Evolutionary conservation across 805 yeast genomes (phyloP), one percentile per base, ranked within the genome.

Genomic region (Candida quercuum): DNA sequence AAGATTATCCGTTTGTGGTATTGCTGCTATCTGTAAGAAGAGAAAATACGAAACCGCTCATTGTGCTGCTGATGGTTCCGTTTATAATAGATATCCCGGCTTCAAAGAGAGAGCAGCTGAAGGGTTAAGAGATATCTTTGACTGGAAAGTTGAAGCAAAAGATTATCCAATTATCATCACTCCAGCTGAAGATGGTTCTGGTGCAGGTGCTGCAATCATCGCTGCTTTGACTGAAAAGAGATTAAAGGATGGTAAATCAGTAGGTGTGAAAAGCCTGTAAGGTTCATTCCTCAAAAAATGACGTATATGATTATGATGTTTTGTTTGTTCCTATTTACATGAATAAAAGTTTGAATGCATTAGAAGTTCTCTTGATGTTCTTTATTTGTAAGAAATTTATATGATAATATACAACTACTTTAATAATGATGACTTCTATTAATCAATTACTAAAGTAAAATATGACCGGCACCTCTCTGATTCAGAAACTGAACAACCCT

Each of bases 11-110:
- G 83, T 86, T 43, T 87, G 96, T 70, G 97, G 96, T 59, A 83
- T 89, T 51, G 97, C 96, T 40, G 97, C 96, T 40, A 81, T 91
- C 56, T 82, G 91, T 62, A 74, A 80, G 60, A 88, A 88, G 79
- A 81, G 91, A 72, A 79, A 78, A 41, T 76, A 80, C 70, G 64
- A 66, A 48, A 72, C 81, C 28, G 89, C 81, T 36, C 88, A 87
- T 57, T 86, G 89, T 64, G 99, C 98, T 38, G 95, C 96, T 45
- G 99, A 91, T 60, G 98, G 99, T 46, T 87, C 96, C 11, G 98
- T 91, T 28, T 86, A 72, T 74, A 87, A 88, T 76, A 84, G 74
- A 66, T 93, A 91, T 69, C 98, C 99, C 36, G 83, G 80, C 40
- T 91, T 91, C 76, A 76, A 81, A 63, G 81, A 81, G 56, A 77